Conservation (phyloP, 177 flowering plant genomes). For the Vitis hybrid region DNA sequence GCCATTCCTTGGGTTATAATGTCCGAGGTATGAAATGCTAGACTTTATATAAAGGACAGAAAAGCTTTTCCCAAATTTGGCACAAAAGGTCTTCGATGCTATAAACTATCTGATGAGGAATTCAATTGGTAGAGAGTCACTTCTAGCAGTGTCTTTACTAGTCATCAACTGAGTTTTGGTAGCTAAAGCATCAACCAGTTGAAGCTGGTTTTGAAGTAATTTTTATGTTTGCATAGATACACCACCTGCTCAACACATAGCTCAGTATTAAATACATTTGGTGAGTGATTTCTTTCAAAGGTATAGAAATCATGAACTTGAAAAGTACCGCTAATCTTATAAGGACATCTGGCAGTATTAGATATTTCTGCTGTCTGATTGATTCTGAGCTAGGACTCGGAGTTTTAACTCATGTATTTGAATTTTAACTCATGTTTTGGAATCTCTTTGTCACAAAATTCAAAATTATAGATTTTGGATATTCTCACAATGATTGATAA, state of each 20-base stretch:
- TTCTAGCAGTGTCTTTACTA: not conserved
- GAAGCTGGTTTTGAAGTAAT: too few species aligned
- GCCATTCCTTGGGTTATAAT: slow-evolving; percentile 95
- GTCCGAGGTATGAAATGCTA: slow-evolving; percentile 73
- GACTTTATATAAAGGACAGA: not conserved
- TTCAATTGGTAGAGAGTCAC: not conserved
- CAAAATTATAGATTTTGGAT: too few species aligned
- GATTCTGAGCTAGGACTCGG: too few species aligned
- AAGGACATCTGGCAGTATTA: too few species aligned
- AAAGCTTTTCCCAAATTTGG: not conserved
- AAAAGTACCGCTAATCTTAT: too few species aligned
- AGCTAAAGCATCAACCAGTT: too few species aligned
- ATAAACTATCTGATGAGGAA: not conserved
- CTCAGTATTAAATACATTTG: not conserved
- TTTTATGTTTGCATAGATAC: not conserved
- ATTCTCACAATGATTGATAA: too few species aligned
- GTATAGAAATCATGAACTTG: too few species aligned
- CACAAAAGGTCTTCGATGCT: not conserved
- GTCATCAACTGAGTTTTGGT: not conserved
- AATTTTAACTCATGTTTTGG: too few species aligned
- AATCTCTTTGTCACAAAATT: too few species aligned
- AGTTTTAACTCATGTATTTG: too few species aligned
- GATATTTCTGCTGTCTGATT: too few species aligned
- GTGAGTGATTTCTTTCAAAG: not conserved
- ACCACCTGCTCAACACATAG: not conserved